These are phyloP conservation scores for Thielaviopsis populi DNA, from an alignment of 2,329 filamentous ascomycete species.

Conservation along the genomic window DNA sequence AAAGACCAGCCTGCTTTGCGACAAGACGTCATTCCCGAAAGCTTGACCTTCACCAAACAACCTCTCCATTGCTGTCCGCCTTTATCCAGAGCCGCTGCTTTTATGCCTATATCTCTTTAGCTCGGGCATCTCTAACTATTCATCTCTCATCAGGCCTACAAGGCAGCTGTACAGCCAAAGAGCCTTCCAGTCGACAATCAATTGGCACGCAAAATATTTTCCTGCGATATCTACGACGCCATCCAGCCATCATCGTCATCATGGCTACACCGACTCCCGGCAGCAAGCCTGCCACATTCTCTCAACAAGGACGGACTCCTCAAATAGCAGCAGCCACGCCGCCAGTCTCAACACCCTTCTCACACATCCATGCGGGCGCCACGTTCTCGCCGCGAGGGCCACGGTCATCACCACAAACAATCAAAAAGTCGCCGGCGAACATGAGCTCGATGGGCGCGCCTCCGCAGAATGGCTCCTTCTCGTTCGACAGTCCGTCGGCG, in stretches of 20 bases:
- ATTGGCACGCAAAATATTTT: not conserved
- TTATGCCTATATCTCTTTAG: not conserved
- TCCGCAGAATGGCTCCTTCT: slow-evolving; percentile 26
- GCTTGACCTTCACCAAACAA: not conserved
- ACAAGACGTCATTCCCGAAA: not conserved
- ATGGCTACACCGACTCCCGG: slow-evolving; percentile 39
- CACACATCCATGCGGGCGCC: slow-evolving; percentile 37
- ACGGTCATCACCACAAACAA: slow-evolving; percentile 47
- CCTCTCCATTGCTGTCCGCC: not conserved
- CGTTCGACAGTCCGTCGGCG: slow-evolving; percentile 49
- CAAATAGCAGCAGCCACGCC: slow-evolving; percentile 43
- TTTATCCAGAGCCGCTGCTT: not conserved
- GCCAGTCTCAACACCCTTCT: slow-evolving; percentile 50
- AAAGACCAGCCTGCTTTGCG: not conserved
- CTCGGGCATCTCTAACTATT: not conserved
- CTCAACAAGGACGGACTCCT: slow-evolving; percentile 31
- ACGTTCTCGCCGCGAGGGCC: slow-evolving; percentile 44
- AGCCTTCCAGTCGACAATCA: not conserved
- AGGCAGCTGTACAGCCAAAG: not conserved
- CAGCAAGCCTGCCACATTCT: slow-evolving; percentile 28
- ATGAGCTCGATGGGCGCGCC: slow-evolving; percentile 30
- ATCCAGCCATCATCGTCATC: not conserved
- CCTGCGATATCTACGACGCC: not conserved
- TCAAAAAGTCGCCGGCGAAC: slow-evolving; percentile 48
- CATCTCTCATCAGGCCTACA: not conserved